Percentiles rank a stretch among this genome's conserved stretches.
These are phyloP conservation scores for Beauveria sp. DNA, from an alignment of 2,329 filamentous ascomycete genomes.

Conservation along the genomic window DNA sequence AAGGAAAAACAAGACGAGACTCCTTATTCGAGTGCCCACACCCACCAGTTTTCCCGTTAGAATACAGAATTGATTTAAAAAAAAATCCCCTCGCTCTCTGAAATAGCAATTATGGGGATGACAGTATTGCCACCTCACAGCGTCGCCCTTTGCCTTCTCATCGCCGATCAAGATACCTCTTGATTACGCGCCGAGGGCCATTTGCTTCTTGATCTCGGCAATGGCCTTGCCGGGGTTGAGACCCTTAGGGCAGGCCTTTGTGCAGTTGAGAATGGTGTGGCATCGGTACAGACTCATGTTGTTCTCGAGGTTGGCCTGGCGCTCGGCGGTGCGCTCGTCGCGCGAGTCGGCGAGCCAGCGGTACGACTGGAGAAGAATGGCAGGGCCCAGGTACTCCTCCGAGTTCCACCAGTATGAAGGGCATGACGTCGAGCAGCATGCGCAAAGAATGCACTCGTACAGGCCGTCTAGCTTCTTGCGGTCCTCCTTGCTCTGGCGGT, in stretches of 20 bases:
- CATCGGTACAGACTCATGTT: constrained; percentile 98
- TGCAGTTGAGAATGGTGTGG: constrained; percentile 99
- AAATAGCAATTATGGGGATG: neutral
- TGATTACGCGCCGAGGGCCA: constrained; percentile 50
- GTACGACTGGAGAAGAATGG: constrained; percentile 95
- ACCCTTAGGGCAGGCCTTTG: constrained; percentile 94
- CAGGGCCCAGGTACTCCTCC: constrained; percentile 96
- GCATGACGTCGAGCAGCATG: constrained; percentile 97
- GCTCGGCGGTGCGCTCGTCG: constrained; percentile 81
- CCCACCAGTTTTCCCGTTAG: neutral
- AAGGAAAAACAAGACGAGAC: neutral
- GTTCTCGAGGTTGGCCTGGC: constrained; percentile 91
- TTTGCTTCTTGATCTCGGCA: constrained; percentile 96
- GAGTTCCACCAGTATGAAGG: constrained; percentile 99
- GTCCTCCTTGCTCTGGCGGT: constrained; percentile 83
- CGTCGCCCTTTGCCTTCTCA: neutral
- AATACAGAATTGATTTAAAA: neutral
- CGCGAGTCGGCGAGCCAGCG: constrained; percentile 93
- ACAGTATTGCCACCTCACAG: neutral
- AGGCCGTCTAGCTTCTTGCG: constrained; percentile 95
- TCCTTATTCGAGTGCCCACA: neutral
- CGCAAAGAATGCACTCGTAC: constrained; percentile 98
- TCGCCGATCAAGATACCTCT: neutral
- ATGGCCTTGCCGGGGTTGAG: constrained; percentile 93
- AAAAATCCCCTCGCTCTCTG: neutral